Evolutionary conservation across 2,329 filamentous ascomycete species (phyloP), one percentile per base, ranked within the genome.

Genomic region (Cyclaneusma minus): DNA sequence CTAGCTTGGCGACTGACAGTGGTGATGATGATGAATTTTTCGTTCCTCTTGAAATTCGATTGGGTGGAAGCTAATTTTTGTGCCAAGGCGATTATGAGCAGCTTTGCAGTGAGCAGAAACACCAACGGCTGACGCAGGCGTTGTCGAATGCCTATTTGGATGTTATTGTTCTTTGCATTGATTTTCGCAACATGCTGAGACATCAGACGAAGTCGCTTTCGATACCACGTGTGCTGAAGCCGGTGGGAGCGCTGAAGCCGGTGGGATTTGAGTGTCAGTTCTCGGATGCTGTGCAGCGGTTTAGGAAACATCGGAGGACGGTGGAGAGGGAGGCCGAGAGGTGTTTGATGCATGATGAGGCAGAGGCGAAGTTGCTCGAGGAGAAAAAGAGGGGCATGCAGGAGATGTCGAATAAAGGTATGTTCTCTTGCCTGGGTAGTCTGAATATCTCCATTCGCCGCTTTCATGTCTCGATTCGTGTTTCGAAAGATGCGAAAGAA

Each of bases 71-170:
- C 13, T 9, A 12, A 7, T 12, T 25, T 7, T 9, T 7, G 6
- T 25, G 7, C 17, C n/a, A 16, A 7, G 7, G 17, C 13, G 32
- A 34, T 7, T 38, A 35, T 15, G 24, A 35, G 21, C 23, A 31
- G 3, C 33, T 38, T 7, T 38, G 30, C 17, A 13, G 28, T 17
- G 12, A 20, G 13, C 17, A 30, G 8, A 35, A 35, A 12, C 27
- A 39, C 19, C 18, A 15, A n/a, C 29, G 35, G 7, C 22, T 37
- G 5, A 29, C 16, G 2, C 21, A 34, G 30, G 26, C 32, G 4
- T 7, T 34, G 11, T 32, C 32, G 9, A 18, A 28, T 21, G 20
- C 35, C 11, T 37, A 39, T 22, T 30, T 39, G 7, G 32, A 37
- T 7, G 35, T 37, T 11, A 31, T 37, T 12, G 21, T 18, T 6